These are phyloP conservation scores for Microsporum canis DNA, from an alignment of 2,329 filamentous ascomycete species.

Conservation along the genomic window DNA sequence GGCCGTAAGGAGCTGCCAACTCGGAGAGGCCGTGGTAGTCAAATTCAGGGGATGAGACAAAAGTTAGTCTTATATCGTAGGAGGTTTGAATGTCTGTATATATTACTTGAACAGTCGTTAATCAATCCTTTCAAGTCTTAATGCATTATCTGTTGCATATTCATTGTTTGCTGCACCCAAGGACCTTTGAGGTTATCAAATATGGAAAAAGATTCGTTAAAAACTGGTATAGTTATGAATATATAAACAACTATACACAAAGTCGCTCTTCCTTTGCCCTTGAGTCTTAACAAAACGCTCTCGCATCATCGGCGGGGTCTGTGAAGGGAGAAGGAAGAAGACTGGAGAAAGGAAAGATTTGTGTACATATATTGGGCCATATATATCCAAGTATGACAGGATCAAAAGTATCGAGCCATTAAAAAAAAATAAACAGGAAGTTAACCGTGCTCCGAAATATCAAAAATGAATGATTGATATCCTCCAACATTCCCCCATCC, in stretches of 20 bases:
- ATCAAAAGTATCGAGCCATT: neutral
- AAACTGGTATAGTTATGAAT: constrained; percentile 1
- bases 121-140: neutral
- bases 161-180: neutral
- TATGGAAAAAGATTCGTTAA: neutral
- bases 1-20: too few relatives aligned
- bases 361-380: neutral
- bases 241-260: neutral
- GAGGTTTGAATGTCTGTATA: too few relatives aligned
- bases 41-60: too few relatives aligned
- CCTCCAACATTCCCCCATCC: neutral
- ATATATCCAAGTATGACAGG: neutral
- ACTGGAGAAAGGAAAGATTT: neutral
- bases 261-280: neutral
- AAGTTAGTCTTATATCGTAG: too few relatives aligned
- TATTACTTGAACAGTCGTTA: neutral
- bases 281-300: neutral
- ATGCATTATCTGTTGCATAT: neutral
- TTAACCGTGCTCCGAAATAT: neutral
- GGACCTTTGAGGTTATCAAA: neutral
- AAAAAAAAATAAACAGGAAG: neutral
- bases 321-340: neutral
- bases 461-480: neutral
- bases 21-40: too few relatives aligned
- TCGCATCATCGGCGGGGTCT: neutral